Percentiles rank a stretch among this genome's conserved stretches.
phyloP scores from a whole-genome alignment of 345 rosid species.

The Euphorbia lathyris region DNA sequence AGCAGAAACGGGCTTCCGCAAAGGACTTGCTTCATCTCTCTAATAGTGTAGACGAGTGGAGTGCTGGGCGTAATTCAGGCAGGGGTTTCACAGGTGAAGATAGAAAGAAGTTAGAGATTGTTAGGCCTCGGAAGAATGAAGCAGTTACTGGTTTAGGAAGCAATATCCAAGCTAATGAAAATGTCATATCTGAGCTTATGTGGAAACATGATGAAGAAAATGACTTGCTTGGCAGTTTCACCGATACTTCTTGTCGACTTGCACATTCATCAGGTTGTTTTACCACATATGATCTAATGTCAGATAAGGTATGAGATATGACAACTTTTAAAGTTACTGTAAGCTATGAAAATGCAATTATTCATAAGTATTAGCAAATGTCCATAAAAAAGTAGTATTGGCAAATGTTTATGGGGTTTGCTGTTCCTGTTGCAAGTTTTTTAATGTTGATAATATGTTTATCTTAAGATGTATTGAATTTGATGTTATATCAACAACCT shows the following conservation, averaged over 20 bases:
- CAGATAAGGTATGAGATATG: slow-evolving; percentile 40
- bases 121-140: slow-evolving; percentile 27
- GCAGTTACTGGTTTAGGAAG: slow-evolving; percentile 22
- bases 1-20: slow-evolving; percentile 28
- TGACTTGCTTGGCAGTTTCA: slow-evolving; percentile 25
- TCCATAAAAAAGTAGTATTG: not conserved
- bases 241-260: slow-evolving; percentile 31
- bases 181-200: slow-evolving; percentile 27
- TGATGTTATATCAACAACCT: too few species aligned
- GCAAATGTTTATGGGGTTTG: not conserved
- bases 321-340: slow-evolving; percentile 1
- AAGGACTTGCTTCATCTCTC: slow-evolving; percentile 23
- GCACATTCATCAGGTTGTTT: slow-evolving; percentile 33
- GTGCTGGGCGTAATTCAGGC: slow-evolving; percentile 23
- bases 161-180: slow-evolving; percentile 25
- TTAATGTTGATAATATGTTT: not conserved
- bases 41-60: slow-evolving; percentile 13
- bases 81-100: slow-evolving; percentile 18
- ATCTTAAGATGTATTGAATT: not conserved
- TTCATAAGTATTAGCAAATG: not conserved
- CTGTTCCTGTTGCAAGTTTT: not conserved
- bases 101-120: slow-evolving; percentile 20
- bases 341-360: not conserved
- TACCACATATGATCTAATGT: slow-evolving; percentile 29
- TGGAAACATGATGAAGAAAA: slow-evolving; percentile 42